Percentiles rank a stretch among this genome's conserved stretches.
These are phyloP conservation scores for Arachis monticola DNA, from an alignment of 331 rosid genomes.

Conservation along the genomic window DNA sequence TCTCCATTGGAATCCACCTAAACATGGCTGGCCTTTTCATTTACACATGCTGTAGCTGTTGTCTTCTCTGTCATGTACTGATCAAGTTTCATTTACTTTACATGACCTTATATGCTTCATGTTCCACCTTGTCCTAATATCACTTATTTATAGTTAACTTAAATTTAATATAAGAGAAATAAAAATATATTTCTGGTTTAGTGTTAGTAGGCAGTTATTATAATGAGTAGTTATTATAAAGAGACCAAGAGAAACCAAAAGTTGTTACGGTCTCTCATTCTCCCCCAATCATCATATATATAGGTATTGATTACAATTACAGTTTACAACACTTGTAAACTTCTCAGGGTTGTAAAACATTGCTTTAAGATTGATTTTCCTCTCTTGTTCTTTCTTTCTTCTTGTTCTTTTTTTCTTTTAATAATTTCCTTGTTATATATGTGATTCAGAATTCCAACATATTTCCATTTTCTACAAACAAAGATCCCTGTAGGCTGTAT, in stretches of 20 bases:
- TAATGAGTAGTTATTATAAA: too few species aligned
- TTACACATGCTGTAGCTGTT: background rate
- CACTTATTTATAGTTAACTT: background rate
- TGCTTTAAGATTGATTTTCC: background rate
- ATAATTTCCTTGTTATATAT: constrained; percentile 12
- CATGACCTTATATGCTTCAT: constrained; percentile 4
- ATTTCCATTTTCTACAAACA: constrained; percentile 2
- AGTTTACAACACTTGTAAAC: constrained; percentile 13
- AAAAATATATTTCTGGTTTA: too few species aligned
- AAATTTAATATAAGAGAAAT: too few species aligned
- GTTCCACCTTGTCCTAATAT: constrained; percentile 10
- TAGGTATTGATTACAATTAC: background rate
- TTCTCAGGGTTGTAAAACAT: background rate
- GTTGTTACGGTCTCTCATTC: too few species aligned
- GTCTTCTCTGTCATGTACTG: background rate
- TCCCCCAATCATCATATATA: too few species aligned
- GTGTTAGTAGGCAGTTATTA: too few species aligned
- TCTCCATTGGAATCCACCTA: constrained; percentile 13
- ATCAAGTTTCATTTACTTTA: constrained; percentile 10
- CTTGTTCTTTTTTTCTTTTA: background rate
- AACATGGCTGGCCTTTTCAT: background rate
- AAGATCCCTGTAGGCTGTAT: background rate
- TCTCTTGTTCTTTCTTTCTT: background rate
- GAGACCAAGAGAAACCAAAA: too few species aligned
- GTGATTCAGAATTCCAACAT: constrained; percentile 20